Evolutionary conservation across 2,329 filamentous ascomycete genomes (phyloP).

Genomic region (Tolypocladium guangdongense): DNA sequence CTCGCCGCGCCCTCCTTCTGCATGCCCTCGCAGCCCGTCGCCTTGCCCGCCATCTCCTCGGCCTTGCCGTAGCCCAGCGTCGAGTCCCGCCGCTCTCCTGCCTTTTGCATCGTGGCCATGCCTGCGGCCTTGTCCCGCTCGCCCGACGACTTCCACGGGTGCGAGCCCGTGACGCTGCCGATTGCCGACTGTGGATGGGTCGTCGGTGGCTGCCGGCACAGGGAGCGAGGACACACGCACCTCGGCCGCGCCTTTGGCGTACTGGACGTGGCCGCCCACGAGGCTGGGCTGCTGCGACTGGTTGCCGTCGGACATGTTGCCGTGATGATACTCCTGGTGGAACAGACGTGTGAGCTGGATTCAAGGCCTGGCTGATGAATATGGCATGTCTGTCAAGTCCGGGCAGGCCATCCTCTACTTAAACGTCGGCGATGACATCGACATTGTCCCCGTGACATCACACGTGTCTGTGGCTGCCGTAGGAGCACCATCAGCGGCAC

Average conservation of each 20-base stretch:
- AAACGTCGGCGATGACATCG: background rate
- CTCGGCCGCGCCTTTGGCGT: slow-evolving; percentile 57
- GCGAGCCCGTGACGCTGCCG: slow-evolving; percentile 49
- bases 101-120: slow-evolving; percentile 51
- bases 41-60: slow-evolving; percentile 53
- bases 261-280: slow-evolving; percentile 53
- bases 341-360: background rate
- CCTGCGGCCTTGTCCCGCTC: slow-evolving; percentile 53
- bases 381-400: background rate
- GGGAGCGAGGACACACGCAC: slow-evolving; percentile 24
- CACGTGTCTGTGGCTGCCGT: background rate
- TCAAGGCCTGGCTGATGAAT: background rate
- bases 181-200: slow-evolving; percentile 36
- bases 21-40: slow-evolving; percentile 61
- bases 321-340: background rate
- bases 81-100: slow-evolving; percentile 43
- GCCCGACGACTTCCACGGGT: slow-evolving; percentile 53
- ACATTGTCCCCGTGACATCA: background rate
- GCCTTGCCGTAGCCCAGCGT: slow-evolving; percentile 47
- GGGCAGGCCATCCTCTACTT: background rate
- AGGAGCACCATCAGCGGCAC: background rate
- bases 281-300: slow-evolving; percentile 43
- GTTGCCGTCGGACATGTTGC: slow-evolving; percentile 18
- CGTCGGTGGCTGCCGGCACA: background rate
- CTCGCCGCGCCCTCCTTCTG: slow-evolving; percentile 48